Conservation (phyloP, 2,329 filamentous ascomycete species). For the Cytospora chrysosperma region DNA sequence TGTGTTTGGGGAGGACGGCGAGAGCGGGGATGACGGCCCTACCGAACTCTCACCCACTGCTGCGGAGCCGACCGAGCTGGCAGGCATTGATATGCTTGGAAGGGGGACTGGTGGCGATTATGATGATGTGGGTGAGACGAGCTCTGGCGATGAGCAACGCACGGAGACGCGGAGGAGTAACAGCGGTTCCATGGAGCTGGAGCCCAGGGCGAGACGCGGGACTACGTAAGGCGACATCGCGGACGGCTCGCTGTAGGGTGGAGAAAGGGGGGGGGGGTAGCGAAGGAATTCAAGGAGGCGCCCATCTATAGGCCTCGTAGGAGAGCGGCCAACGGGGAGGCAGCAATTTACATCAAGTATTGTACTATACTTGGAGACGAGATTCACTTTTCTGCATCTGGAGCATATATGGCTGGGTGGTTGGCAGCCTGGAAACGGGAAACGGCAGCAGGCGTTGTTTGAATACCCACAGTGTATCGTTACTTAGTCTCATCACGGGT, state of each 20-base stretch:
- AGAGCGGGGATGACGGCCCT: conserved; percentile 29
- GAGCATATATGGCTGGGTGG: conserved; percentile 12
- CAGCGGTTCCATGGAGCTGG: conserved; percentile 40
- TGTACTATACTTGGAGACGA: conserved; percentile 21
- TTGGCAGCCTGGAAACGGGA: conserved; percentile 17
- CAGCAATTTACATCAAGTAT: neutral
- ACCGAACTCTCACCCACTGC: neutral
- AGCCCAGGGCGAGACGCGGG: conserved; percentile 22
- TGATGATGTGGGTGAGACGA: conserved; percentile 53
- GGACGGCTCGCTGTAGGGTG: too few relatives aligned
- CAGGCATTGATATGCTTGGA: conserved; percentile 14
- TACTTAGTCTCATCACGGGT: conserved; percentile 1
- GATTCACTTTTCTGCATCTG: conserved; percentile 19
- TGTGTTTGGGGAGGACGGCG: conserved; percentile 72
- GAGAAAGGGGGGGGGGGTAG: too few relatives aligned
- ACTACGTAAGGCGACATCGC: neutral
- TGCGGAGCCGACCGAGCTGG: conserved; percentile 18
- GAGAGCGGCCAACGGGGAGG: neutral
- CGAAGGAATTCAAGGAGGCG: neutral
- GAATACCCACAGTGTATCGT: conserved; percentile 23
- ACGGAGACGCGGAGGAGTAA: conserved; percentile 58
- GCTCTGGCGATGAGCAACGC: conserved; percentile 51
- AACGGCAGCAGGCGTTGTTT: conserved; percentile 20
- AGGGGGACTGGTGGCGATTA: conserved; percentile 22
- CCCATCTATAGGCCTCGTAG: neutral